Base-by-base conservation (phyloP, 1,139 yeast genomes). In the Saccharomyces hybrid region DNA sequence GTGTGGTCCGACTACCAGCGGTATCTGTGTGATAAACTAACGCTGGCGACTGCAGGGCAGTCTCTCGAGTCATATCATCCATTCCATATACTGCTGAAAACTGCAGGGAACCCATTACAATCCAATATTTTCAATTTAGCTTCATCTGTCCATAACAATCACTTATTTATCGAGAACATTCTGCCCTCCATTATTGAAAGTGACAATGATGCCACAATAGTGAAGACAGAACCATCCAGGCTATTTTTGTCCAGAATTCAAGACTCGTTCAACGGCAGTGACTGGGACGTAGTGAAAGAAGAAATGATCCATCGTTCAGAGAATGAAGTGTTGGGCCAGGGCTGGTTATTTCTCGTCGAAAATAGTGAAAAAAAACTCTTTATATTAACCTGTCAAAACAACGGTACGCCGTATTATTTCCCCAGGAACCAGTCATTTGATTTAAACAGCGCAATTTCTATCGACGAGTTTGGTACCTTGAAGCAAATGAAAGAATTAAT, bases 111-210 rank as follows among this genome's bases (percentile, higher is more conserved):
- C 61, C 77, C 88, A 34, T 81, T 84, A 46, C 81, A 81, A 64
- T 85, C 91, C 46, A 81, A 82, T 56, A 74, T 86, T 11, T 91
- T 85, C 77, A 95, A 90, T 73, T 82, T 78, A 66, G 97, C 99
- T 11, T 87, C 96, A 4, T 96, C 88, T 69, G 85, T 91, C 1
- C 95, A 88, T 73, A 91, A 90, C 73, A 93, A 93, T 73, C 99
- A 93, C 72, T 77, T 93, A 56, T 89, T 87, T 64, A 83, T 90
- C 68, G 84, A 86, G 68, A 87, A 88, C 64, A 76, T 91, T 56
- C 51, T 61, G 11, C 68, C 71, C 5, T 47, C 60, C 7, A 28
- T 29, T 23, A 8, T 5, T 3, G 26, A 38, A 20, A 8, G 7
- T 16, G 48, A 41, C 9, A 47, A 4, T 14, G 38, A 26, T 34